These are phyloP conservation scores for Auricularia sp. DNA, from an alignment of 768 basidiomycete species.

Conservation along the genomic window DNA sequence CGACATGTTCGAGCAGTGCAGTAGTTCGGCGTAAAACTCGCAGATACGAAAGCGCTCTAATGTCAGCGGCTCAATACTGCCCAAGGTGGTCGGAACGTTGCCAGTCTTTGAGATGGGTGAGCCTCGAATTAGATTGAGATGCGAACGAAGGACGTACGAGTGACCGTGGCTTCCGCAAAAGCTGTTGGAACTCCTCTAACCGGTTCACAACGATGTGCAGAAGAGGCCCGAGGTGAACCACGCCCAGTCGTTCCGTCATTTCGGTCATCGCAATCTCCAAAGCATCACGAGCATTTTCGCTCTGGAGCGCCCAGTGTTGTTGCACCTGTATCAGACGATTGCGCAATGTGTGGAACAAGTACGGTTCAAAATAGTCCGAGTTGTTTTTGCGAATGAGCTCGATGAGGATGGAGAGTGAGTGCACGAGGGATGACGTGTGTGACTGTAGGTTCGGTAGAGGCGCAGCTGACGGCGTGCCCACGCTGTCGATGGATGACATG, in stretches of 20 bases:
- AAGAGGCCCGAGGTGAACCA: slow-evolving; percentile 83
- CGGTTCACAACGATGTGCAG: slow-evolving; percentile 62
- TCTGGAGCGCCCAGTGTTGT: slow-evolving; percentile 45
- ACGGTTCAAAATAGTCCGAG: slow-evolving; percentile 97
- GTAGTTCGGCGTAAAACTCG: slow-evolving; percentile 90
- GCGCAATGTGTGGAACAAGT: slow-evolving; percentile 86
- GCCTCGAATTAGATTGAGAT: slow-evolving; percentile 7
- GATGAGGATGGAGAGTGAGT: slow-evolving; percentile 80
- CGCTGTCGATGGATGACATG: background rate
- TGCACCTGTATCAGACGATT: slow-evolving; percentile 84
- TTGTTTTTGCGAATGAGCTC: slow-evolving; percentile 96
- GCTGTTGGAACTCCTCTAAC: slow-evolving; percentile 58
- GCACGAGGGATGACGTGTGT: slow-evolving; percentile 68
- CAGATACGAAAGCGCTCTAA: slow-evolving; percentile 93
- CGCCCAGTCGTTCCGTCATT: slow-evolving; percentile 75
- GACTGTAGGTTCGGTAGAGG: slow-evolving; percentile 33
- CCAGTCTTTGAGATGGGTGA: slow-evolving; percentile 37
- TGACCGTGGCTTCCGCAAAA: slow-evolving; percentile 63
- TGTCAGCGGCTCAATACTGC: slow-evolving; percentile 68
- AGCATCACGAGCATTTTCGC: slow-evolving; percentile 52
- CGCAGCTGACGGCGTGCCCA: background rate
- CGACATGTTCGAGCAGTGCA: slow-evolving; percentile 98
- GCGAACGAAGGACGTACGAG: slow-evolving; percentile 39
- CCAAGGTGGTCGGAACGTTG: slow-evolving; percentile 63
- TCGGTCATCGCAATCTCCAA: slow-evolving; percentile 66